A percentile compares a stretch with the other conserved stretches of the same genome.
phyloP scores from a whole-genome alignment of 2,329 filamentous ascomycete species.

The Aureobasidium subglaciale region DNA sequence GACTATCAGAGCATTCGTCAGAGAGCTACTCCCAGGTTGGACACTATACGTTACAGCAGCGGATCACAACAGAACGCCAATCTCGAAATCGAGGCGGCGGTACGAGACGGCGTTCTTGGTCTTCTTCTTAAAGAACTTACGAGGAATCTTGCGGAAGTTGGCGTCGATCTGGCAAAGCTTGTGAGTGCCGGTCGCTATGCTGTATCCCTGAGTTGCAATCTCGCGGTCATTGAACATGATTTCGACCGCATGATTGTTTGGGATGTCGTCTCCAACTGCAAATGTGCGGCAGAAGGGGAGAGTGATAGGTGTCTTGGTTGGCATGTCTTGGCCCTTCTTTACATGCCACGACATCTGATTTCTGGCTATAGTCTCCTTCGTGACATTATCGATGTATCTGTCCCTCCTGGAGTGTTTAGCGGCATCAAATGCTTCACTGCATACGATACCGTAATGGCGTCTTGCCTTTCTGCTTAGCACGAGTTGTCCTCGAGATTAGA shows the following conservation, averaged over 20 bases:
- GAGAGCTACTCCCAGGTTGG: conserved; percentile 76
- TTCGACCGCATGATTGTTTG: too few species aligned
- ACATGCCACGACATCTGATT: conserved; percentile 85
- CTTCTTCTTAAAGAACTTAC: conserved; percentile 63
- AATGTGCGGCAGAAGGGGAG: not conserved
- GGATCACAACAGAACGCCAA: conserved; percentile 83
- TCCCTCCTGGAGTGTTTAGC: conserved; percentile 65
- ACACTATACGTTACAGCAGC: conserved; percentile 68
- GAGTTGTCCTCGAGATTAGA: conserved; percentile 64
- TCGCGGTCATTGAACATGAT: not conserved
- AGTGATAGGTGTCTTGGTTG: not conserved
- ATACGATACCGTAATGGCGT: conserved; percentile 8
- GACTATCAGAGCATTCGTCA: too few species aligned
- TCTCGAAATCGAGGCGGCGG: conserved; percentile 72
- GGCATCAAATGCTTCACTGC: conserved; percentile 52
- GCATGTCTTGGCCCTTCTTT: conserved; percentile 13
- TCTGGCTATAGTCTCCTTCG: conserved; percentile 77
- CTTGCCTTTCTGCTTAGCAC: conserved; percentile 11
- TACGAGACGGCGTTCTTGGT: conserved; percentile 76
- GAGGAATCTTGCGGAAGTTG: conserved; percentile 68
- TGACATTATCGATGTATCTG: conserved; percentile 71
- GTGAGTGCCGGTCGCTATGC: conserved; percentile 41
- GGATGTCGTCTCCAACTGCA: not conserved
- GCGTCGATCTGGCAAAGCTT: conserved; percentile 68
- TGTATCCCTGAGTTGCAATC: conserved; percentile 17